These are phyloP conservation scores for Pinus tabuliformis DNA, from an alignment of 75 land plant genomes.

Conservation along the genomic window DNA sequence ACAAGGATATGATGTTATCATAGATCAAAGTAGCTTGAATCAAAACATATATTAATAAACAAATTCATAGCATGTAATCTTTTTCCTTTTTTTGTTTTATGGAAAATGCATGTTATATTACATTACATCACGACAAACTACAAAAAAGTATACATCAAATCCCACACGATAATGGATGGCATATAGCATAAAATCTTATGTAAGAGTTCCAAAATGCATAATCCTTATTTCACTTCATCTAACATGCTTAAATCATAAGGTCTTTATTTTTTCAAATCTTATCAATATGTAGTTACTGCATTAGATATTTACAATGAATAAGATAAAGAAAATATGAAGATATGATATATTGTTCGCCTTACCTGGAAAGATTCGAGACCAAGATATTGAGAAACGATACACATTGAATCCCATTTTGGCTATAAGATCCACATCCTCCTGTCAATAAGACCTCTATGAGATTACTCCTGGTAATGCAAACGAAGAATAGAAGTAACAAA, in stretches of 20 bases:
- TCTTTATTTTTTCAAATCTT: background rate
- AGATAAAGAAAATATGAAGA: background rate
- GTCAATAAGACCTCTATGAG: conserved; percentile 8
- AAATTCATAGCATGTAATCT: too few relatives aligned
- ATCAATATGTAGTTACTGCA: background rate
- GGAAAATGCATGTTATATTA: too few relatives aligned
- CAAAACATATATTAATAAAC: too few relatives aligned
- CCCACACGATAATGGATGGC: too few relatives aligned
- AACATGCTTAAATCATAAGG: background rate
- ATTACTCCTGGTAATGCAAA: background rate
- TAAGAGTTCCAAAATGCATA: background rate
- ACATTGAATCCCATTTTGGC: conserved; percentile 61
- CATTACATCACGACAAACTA: too few relatives aligned
- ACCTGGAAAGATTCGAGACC: conserved; percentile 82
- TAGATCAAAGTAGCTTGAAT: too few relatives aligned
- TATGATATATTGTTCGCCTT: background rate
- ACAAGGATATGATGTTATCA: too few relatives aligned
- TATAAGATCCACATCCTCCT: conserved; percentile 77
- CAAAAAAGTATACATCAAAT: too few relatives aligned
- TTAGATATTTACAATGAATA: background rate
- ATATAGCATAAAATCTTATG: too few relatives aligned
- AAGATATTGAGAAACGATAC: conserved; percentile 74
- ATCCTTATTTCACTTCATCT: background rate
- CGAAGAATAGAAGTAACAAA: background rate
- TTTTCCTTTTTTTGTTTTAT: too few relatives aligned